Evolutionary conservation across 176 grass and related monocot genomes (phyloP).

Genomic region (Tuctoria greenei): DNA sequence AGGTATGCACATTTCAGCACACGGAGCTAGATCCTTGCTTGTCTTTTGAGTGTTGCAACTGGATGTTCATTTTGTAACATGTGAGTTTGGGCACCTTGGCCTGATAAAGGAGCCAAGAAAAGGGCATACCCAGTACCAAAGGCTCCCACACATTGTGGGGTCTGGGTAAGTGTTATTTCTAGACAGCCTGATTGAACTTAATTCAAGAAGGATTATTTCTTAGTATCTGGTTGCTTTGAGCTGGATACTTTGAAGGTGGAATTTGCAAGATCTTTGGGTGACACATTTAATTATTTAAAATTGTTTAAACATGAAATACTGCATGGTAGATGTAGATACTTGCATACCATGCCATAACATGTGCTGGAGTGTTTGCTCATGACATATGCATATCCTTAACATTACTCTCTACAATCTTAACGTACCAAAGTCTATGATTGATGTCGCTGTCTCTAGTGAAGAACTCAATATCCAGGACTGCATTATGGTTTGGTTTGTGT

Average conservation of each 20-base stretch:
- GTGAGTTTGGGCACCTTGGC: not conserved
- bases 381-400: not conserved
- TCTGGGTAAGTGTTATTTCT: no score
- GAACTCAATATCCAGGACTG: not conserved
- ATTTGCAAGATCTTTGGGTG: not conserved
- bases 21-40: not conserved
- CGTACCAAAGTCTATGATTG: not conserved
- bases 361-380: not conserved
- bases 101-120: no score
- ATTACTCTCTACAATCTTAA: not conserved
- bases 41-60: constrained; percentile 1
- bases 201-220: no score
- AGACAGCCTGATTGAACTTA: no score
- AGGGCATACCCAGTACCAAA: no score
- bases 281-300: not conserved
- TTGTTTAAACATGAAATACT: not conserved
- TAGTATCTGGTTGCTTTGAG: not conserved
- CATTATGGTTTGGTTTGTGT: not conserved
- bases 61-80: not conserved
- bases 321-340: constrained; percentile 2
- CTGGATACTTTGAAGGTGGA: constrained; percentile 10
- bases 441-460: not conserved
- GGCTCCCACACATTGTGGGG: no score
- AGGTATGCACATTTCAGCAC: constrained; percentile 44
- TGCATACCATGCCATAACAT: not conserved